phyloP scores from a whole-genome alignment of 1,139 yeast species.

The Entelexis sorbosivorans region DNA sequence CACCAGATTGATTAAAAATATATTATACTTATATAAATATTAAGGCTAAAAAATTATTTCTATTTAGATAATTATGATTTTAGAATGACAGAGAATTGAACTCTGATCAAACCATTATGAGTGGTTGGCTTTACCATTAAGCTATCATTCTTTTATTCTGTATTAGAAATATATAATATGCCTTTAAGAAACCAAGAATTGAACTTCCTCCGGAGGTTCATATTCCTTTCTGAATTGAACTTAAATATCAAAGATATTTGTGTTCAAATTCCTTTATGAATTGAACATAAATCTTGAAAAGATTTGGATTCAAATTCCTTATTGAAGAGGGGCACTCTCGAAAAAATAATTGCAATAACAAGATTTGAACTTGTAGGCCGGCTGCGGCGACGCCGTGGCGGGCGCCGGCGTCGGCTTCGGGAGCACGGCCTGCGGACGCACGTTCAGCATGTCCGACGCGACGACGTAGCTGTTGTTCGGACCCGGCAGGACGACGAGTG shows the following conservation, averaged over 20 bases:
- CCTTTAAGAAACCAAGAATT: not conserved
- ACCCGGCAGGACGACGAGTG: constrained; percentile 60
- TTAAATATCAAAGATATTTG: no score
- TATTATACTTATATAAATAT: not conserved
- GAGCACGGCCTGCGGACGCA: constrained; percentile 45
- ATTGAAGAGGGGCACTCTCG: no score
- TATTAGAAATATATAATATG: not conserved
- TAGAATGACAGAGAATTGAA: constrained; percentile 1
- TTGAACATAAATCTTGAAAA: constrained; percentile 6
- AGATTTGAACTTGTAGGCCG: no score
- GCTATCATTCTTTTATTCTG: not conserved
- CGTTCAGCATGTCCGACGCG: constrained; percentile 68
- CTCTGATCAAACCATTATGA: constrained; percentile 1
- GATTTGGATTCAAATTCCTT: no score
- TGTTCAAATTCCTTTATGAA: no score
- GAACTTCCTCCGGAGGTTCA: no score
- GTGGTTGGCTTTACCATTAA: constrained; percentile 1
- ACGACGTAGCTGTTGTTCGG: constrained; percentile 57
- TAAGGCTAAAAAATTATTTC: no score
- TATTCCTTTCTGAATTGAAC: no score
- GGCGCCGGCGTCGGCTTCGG: constrained; percentile 10
- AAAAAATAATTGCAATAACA: no score
- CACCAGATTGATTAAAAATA: constrained; percentile 3
- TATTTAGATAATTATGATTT: no score
- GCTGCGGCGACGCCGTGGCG: no score